phyloP scores from a whole-genome alignment of 306 rosid species.

The Canavalia ensiformis region DNA sequence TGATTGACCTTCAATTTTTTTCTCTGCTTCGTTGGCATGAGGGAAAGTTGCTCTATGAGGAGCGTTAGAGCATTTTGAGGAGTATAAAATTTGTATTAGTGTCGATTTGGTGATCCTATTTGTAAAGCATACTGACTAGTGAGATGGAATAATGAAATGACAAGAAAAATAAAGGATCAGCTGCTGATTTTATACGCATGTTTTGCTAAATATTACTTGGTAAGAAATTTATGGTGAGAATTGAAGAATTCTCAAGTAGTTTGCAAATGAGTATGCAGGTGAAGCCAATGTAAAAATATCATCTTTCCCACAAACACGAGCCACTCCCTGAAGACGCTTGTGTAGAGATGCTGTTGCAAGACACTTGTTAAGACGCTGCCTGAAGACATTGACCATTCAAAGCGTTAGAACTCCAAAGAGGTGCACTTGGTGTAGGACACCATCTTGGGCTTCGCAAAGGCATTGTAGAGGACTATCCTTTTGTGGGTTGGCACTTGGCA shows the following conservation, averaged over 20 bases:
- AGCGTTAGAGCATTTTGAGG: conserved; percentile 9
- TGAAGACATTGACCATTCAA: too few species aligned
- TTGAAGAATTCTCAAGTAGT: too few species aligned
- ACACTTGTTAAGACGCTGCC: too few species aligned
- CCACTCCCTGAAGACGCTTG: too few species aligned
- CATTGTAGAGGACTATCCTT: neutral
- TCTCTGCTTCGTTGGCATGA: conserved; percentile 10
- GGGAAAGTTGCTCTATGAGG: conserved; percentile 20
- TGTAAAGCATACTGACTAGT: conserved; percentile 11
- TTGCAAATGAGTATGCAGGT: too few species aligned
- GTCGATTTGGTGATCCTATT: conserved; percentile 12
- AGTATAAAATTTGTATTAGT: neutral
- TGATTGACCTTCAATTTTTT: conserved; percentile 17
- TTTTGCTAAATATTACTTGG: neutral
- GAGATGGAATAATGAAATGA: neutral
- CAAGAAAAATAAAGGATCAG: neutral
- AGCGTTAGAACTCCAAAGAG: too few species aligned
- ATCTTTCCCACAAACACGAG: too few species aligned
- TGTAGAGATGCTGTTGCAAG: too few species aligned
- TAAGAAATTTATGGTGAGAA: neutral
- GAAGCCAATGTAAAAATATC: too few species aligned
- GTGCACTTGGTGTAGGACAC: too few species aligned
- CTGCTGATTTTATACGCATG: neutral
- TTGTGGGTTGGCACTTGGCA: neutral
- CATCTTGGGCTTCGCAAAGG: too few species aligned